Conservation (phyloP, 306 rosid genomes). For the Oxytropis ochrocephala region DNA sequence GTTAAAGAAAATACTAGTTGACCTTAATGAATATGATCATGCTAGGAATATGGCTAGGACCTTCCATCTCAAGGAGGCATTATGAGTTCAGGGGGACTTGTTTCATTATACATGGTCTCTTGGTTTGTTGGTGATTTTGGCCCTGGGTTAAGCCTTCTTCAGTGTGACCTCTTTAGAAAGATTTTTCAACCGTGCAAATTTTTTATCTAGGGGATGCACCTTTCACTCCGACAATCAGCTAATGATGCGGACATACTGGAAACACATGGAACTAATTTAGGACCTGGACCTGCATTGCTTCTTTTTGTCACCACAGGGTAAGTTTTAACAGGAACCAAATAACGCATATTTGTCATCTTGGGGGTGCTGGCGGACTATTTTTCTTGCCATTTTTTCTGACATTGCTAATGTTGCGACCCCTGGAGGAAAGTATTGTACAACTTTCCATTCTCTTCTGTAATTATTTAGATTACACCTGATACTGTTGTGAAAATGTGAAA, state of each 20-base stretch:
- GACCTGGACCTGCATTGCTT: background rate
- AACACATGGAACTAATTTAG: background rate
- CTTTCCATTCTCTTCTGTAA: background rate
- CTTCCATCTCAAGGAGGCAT: slow-evolving; percentile 82
- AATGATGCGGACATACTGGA: background rate
- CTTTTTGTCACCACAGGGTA: background rate
- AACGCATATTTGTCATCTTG: background rate
- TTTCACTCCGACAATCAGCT: background rate
- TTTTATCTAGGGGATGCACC: background rate
- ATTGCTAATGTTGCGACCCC: background rate
- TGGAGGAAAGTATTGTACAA: slow-evolving; percentile 15
- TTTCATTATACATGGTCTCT: slow-evolving; percentile 6
- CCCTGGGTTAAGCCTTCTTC: slow-evolving; percentile 7
- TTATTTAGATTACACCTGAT: slow-evolving; percentile 9
- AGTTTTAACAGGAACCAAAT: background rate
- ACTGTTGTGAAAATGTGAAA: background rate
- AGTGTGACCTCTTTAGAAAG: background rate
- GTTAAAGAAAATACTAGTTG: slow-evolving; percentile 83
- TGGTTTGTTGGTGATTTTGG: background rate
- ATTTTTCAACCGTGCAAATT: slow-evolving; percentile 8
- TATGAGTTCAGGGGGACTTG: slow-evolving; percentile 36
- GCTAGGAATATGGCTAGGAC: slow-evolving; percentile 73
- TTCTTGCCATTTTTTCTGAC: background rate
- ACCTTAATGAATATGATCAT: slow-evolving; percentile 77
- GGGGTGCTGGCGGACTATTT: background rate